Conservation (phyloP, 2,329 filamentous ascomycete genomes). For the Plectosphaerella cucumerina region DNA sequence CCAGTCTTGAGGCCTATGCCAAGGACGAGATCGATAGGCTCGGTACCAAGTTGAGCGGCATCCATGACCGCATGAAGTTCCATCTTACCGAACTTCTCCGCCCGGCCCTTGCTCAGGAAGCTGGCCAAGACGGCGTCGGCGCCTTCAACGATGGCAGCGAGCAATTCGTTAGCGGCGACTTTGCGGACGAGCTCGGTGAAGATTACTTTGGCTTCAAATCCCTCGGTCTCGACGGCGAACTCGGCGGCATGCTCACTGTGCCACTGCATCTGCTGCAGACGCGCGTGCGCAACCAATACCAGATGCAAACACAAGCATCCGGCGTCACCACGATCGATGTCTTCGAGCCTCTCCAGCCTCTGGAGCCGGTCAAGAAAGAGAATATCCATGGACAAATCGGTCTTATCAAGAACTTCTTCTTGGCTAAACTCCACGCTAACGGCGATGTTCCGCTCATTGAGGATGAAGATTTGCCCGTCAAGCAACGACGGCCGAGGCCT, state of each 20-base stretch:
- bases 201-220: slow-evolving; percentile 99
- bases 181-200: slow-evolving; percentile 95
- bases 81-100: slow-evolving; percentile 91
- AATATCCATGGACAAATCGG: slow-evolving; percentile 78
- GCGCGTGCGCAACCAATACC: slow-evolving; percentile 79
- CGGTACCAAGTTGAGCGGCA: slow-evolving; percentile 69
- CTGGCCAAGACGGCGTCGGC: slow-evolving; percentile 76
- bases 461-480: slow-evolving; percentile 90
- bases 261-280: slow-evolving; percentile 92
- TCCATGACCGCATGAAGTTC: slow-evolving; percentile 92
- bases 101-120: slow-evolving; percentile 73
- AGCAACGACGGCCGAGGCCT: slow-evolving; percentile 76
- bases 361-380: slow-evolving; percentile 75
- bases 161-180: slow-evolving; percentile 94
- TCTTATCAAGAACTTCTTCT: slow-evolving; percentile 86
- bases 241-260: slow-evolving; percentile 85
- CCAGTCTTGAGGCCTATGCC: slow-evolving; percentile 78
- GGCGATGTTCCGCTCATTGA: slow-evolving; percentile 70
- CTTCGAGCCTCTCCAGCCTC: slow-evolving; percentile 63
- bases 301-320: slow-evolving; percentile 66
- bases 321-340: slow-evolving; percentile 55
- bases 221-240: slow-evolving; percentile 84
- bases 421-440: slow-evolving; percentile 81
- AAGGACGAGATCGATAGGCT: slow-evolving; percentile 92
- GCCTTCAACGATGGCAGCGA: slow-evolving; percentile 97